Base-by-base conservation (phyloP, 495 filamentous ascomycete species). In the Melanomma pulvis-pyrius region DNA sequence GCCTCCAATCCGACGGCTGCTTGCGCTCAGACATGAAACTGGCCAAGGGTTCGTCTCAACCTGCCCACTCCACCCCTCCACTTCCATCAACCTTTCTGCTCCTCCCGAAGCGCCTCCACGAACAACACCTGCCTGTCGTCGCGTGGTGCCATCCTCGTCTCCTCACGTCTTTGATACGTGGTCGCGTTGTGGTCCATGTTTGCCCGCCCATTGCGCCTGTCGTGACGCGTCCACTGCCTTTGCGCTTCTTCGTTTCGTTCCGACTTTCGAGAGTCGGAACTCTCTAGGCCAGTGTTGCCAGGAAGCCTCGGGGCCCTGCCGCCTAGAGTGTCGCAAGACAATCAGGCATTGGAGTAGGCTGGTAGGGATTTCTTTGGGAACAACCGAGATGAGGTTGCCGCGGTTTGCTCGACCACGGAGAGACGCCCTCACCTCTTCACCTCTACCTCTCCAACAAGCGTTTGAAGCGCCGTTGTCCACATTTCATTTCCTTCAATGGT, bases 51-150 rank as follows among this genome's bases (percentile, higher is more conserved):
- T 26, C 57, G 50, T 55, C 58, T 15, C 39, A 44, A n/a, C n/a
- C n/a, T 17, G 4, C 39, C 39, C 39, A 44, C 49, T 67, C 64
- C 58, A 57, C 47, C 44, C 11, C 53, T 57, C 24, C 51, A 54
- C 39, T 30, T 39, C 44, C 52, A 9, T 11, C 63, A 44, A 66
- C 41, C 63, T 60, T 29, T 36, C n/a, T 41, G 24, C 58, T 36
- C 29, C 41, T 32, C 22, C 29, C 60, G 36, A 62, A 65, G 62
- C 68, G 63, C 63, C 61, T 34, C 62, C 29, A 17, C 52, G 63
- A 58, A 28, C 26, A 57, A 39, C 63, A 34, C 57, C 29, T 36
- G 30, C 68, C 68, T 66, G 54, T 70, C 51, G 68, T 66, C 59
- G 57, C 52, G 46, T 51, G 24, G 58, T 63, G 52, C 62, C 21